These are phyloP conservation scores for Cyanidiococcus yangmingshanensis DNA, from an alignment of 23 red algal species.

Conservation along the genomic window DNA sequence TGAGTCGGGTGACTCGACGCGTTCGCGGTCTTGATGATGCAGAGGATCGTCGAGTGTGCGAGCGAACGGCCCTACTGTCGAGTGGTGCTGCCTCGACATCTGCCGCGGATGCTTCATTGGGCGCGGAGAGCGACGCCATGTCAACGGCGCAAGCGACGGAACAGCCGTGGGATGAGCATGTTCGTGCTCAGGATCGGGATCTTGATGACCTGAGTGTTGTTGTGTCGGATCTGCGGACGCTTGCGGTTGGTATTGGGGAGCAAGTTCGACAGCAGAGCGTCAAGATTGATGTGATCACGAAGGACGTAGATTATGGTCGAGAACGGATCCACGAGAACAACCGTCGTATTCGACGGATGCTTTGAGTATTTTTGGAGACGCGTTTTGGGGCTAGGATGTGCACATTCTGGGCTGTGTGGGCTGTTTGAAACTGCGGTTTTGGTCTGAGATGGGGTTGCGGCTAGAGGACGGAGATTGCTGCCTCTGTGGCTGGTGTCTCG, in stretches of 20 bases:
- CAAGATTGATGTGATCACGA: slow-evolving; percentile 1
- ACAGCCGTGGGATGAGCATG: slow-evolving; percentile 7
- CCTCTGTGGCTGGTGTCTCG: no score
- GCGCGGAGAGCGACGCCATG: background rate
- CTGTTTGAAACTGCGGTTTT: no score
- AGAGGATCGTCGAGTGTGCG: background rate
- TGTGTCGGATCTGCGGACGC: slow-evolving; percentile 19
- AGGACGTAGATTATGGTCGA: slow-evolving; percentile 15
- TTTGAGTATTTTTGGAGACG: no score
- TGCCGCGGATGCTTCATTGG: background rate
- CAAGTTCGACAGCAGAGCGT: background rate
- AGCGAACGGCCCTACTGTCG: background rate
- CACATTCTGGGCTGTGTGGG: no score
- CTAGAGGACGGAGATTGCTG: no score
- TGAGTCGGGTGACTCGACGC: background rate
- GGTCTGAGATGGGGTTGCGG: no score
- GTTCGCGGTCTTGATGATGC: background rate
- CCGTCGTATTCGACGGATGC: slow-evolving; percentile 8
- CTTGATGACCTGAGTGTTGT: slow-evolving; percentile 5
- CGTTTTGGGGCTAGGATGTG: no score
- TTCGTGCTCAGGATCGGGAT: slow-evolving; percentile 7
- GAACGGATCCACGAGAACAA: slow-evolving; percentile 20
- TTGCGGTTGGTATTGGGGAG: background rate
- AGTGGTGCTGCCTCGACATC: background rate
- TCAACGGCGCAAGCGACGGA: background rate